Evolutionary conservation across 441 rosid genomes (phyloP).

Genomic region (Erodium trifolium): DNA sequence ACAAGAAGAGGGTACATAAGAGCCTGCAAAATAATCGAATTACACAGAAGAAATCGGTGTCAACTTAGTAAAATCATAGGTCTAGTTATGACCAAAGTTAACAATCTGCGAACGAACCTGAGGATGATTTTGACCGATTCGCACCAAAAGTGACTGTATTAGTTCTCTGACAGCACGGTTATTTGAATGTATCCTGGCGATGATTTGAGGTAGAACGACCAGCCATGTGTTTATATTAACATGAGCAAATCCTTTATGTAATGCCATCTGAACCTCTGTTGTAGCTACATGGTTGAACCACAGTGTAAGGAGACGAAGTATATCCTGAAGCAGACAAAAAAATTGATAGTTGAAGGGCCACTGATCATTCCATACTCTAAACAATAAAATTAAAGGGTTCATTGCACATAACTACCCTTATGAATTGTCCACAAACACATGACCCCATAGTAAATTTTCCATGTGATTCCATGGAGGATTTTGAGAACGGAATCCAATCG

Average conservation of each 20-base stretch:
- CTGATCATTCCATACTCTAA: background rate
- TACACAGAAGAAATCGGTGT: background rate
- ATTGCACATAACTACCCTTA: no score
- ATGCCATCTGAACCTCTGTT: constrained; percentile 82
- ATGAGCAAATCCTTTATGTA: constrained; percentile 75
- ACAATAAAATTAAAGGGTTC: no score
- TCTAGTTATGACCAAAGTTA: background rate
- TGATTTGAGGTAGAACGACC: constrained; percentile 97
- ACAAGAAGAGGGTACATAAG: constrained; percentile 99
- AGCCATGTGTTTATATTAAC: constrained; percentile 99
- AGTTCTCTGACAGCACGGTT: constrained; percentile 89
- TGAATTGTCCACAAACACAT: no score
- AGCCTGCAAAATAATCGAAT: constrained; percentile 47
- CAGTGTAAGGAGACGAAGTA: constrained; percentile 95
- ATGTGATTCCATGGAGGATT: no score
- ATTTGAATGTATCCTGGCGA: constrained; percentile 98
- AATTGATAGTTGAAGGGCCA: background rate
- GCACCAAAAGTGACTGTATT: constrained; percentile 88
- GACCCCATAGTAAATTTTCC: no score
- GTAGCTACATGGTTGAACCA: constrained; percentile 99
- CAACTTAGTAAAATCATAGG: no score
- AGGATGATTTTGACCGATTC: constrained; percentile 95
- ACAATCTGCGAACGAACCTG: constrained; percentile 53
- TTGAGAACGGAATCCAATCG: no score
- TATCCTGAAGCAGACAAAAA: constrained; percentile 57